Evolutionary conservation across 164 flowering plant genomes (phyloP).

Genomic region (Macadamia integrifolia): DNA sequence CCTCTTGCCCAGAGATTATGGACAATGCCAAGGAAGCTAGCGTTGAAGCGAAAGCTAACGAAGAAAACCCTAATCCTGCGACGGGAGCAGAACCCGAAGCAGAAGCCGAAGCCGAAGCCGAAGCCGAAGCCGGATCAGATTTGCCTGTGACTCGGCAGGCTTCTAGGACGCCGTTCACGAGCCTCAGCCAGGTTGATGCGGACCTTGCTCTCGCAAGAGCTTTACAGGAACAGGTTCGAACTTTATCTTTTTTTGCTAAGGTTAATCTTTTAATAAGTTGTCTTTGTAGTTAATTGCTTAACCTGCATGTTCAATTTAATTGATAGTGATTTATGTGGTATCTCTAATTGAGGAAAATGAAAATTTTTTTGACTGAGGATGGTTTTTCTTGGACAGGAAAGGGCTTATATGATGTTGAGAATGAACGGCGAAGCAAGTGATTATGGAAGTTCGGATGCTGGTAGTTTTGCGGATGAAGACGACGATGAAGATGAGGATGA

Average conservation of each 20-base stretch:
- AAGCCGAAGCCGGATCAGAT: slow-evolving; percentile 6
- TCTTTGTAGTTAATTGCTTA: no score
- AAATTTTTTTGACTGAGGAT: not conserved
- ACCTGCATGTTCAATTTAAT: no score
- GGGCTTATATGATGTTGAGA: slow-evolving; percentile 84
- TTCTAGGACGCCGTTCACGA: slow-evolving; percentile 74
- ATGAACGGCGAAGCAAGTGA: slow-evolving; percentile 57
- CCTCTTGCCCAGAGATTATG: slow-evolving; percentile 3
- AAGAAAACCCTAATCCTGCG: slow-evolving; percentile 22
- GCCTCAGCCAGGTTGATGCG: slow-evolving; percentile 84
- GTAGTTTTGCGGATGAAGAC: slow-evolving; percentile 46
- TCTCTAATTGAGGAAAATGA: no score
- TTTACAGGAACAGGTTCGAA: no score
- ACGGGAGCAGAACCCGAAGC: not conserved
- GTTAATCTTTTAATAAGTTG: no score
- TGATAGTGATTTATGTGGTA: no score
- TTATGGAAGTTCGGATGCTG: slow-evolving; percentile 64
- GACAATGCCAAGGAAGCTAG: slow-evolving; percentile 22
- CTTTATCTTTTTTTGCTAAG: no score
- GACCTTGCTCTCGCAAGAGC: slow-evolving; percentile 93
- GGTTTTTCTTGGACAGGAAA: slow-evolving; percentile 43
- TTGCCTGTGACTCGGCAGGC: slow-evolving; percentile 17
- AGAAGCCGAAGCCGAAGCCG: no score
- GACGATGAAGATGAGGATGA: slow-evolving; percentile 6
- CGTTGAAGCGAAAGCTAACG: slow-evolving; percentile 15